A percentile compares a stretch with the other conserved stretches of the same genome.
Evolutionary conservation across 352 stramenopile genomes (phyloP).

Genomic region (Peronospora belbahrii): DNA sequence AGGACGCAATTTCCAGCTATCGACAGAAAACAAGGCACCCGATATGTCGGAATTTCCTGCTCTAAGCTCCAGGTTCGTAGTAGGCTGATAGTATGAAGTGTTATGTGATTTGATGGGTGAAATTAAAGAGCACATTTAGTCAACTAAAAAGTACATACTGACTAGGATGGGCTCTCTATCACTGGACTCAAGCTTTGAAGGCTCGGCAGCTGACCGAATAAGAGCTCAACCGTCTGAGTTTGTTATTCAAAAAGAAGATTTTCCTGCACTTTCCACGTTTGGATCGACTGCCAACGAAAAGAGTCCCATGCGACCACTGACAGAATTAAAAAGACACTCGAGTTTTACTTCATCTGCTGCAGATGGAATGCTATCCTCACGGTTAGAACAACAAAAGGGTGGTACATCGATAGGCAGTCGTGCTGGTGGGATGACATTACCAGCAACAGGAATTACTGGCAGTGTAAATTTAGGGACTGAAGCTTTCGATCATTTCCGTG

Average conservation of each 20-base stretch:
- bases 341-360: slow-evolving; percentile 65
- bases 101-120: no score
- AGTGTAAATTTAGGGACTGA: slow-evolving; percentile 51
- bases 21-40: slow-evolving; percentile 56
- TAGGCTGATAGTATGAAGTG: no score
- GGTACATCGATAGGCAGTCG: slow-evolving; percentile 58
- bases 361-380: slow-evolving; percentile 49
- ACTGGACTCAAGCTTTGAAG: slow-evolving; percentile 42
- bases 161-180: slow-evolving; percentile 53
- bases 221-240: slow-evolving; percentile 63
- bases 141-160: neutral
- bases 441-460: slow-evolving; percentile 9
- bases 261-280: slow-evolving; percentile 75
- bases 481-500: slow-evolving; percentile 52
- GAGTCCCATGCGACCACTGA: slow-evolving; percentile 26
- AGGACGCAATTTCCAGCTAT: slow-evolving; percentile 48
- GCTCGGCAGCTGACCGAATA: slow-evolving; percentile 24
- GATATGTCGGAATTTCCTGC: slow-evolving; percentile 84
- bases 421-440: slow-evolving; percentile 6
- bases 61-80: slow-evolving; percentile 57
- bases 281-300: slow-evolving; percentile 41
- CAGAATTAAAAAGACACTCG: slow-evolving; percentile 55
- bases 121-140: no score
- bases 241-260: slow-evolving; percentile 84
- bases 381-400: slow-evolving; percentile 31